phyloP scores from a whole-genome alignment of 2,329 filamentous ascomycete species.

The Colletotrichum orchidophilum region DNA sequence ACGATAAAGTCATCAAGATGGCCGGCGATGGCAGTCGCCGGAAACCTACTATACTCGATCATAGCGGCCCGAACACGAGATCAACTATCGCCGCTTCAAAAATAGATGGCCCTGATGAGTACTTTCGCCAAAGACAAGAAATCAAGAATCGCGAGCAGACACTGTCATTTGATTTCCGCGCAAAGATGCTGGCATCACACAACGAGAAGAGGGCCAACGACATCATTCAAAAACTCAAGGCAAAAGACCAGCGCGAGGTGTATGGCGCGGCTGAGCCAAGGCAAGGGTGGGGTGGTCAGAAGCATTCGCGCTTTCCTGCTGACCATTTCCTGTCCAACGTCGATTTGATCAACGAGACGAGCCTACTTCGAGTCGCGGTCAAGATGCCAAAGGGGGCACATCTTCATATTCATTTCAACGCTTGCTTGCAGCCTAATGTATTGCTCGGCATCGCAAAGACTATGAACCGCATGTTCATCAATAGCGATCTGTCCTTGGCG shows the following conservation, averaged over 20 bases:
- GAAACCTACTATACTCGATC: constrained; percentile 5
- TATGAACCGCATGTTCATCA: constrained; percentile 75
- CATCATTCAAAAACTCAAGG: constrained; percentile 51
- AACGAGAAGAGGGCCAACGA: constrained; percentile 49
- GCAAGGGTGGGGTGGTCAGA: constrained; percentile 53
- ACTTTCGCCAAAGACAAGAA: constrained; percentile 42
- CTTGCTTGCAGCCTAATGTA: constrained; percentile 70
- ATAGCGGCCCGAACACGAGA: neutral
- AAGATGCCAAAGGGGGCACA: constrained; percentile 77
- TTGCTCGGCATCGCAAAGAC: constrained; percentile 64
- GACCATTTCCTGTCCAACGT: constrained; percentile 69
- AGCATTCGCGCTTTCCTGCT: constrained; percentile 55
- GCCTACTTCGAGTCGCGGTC: constrained; percentile 64
- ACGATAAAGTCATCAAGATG: constrained; percentile 26
- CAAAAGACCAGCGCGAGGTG: constrained; percentile 46
- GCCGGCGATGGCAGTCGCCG: neutral
- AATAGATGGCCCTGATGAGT: constrained; percentile 38
- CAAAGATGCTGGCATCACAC: constrained; percentile 42
- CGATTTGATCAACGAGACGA: constrained; percentile 63
- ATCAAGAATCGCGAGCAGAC: constrained; percentile 45
- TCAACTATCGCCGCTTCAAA: neutral
- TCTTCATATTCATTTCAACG: constrained; percentile 81
- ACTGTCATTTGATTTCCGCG: constrained; percentile 52
- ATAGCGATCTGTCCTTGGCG: constrained; percentile 62
- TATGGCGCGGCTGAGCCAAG: constrained; percentile 46